A percentile compares a stretch with the other conserved stretches of the same genome.
These are phyloP conservation scores for Amanita rubescens DNA, from an alignment of 768 basidiomycete species.

Conservation along the genomic window DNA sequence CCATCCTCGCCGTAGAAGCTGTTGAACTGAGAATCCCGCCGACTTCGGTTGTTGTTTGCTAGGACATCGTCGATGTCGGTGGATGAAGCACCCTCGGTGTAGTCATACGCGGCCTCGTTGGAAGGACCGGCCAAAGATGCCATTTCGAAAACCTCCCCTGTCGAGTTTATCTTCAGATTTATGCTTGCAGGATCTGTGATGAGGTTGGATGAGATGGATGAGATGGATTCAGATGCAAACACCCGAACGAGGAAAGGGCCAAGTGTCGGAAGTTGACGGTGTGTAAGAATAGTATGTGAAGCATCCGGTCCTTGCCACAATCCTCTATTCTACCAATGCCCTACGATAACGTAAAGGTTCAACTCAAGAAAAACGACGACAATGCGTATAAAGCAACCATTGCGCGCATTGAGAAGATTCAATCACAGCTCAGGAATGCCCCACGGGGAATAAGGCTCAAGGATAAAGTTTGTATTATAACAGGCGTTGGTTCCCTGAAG, in stretches of 20 bases:
- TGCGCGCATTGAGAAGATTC: slow-evolving; percentile 61
- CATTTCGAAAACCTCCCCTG: slow-evolving; percentile 32
- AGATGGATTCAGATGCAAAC: neutral
- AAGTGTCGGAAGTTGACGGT: no score
- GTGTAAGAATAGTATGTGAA: no score
- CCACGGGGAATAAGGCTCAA: slow-evolving; percentile 51
- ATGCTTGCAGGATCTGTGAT: neutral
- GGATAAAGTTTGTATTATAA: slow-evolving; percentile 81
- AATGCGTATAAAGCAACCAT: slow-evolving; percentile 54
- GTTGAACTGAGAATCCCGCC: slow-evolving; percentile 64
- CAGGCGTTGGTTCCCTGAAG: slow-evolving; percentile 79
- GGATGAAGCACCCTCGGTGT: slow-evolving; percentile 81
- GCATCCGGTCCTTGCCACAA: neutral
- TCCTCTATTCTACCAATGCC: slow-evolving; percentile 20
- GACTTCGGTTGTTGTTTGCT: slow-evolving; percentile 40
- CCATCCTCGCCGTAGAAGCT: slow-evolving; percentile 49
- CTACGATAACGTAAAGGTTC: slow-evolving; percentile 27
- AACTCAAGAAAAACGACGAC: slow-evolving; percentile 24
- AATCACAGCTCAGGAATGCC: slow-evolving; percentile 52
- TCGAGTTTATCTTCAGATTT: neutral
- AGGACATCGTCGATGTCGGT: slow-evolving; percentile 63
- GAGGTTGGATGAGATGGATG: neutral
- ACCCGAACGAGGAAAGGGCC: neutral
- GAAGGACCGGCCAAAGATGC: slow-evolving; percentile 30
- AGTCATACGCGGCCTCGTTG: slow-evolving; percentile 40